Conservation (phyloP, 345 rosid species). For the Hibiscus trionum region DNA sequence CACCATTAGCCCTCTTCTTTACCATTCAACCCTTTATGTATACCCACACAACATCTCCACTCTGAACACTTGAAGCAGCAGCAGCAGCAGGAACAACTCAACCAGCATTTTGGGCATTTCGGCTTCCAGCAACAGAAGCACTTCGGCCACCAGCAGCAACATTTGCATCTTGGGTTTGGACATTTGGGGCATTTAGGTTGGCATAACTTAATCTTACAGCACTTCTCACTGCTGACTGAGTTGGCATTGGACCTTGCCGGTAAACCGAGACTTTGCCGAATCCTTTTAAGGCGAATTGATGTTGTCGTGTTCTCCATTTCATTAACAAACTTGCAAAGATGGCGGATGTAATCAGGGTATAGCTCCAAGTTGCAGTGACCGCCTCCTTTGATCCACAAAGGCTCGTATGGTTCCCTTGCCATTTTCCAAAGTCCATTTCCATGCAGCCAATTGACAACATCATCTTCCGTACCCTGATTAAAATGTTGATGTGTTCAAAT, state of each 20-base stretch:
- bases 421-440: slow-evolving; percentile 86
- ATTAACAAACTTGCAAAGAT: slow-evolving; percentile 65
- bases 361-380: slow-evolving; percentile 98
- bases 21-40: slow-evolving; percentile 13
- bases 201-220: slow-evolving; percentile 46
- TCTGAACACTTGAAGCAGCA: slow-evolving; percentile 20
- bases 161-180: slow-evolving; percentile 41
- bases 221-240: slow-evolving; percentile 13
- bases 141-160: slow-evolving; percentile 22
- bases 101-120: slow-evolving; percentile 22
- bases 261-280: slow-evolving; percentile 40
- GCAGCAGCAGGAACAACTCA: slow-evolving; percentile 11
- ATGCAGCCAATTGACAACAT: slow-evolving; percentile 93
- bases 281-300: slow-evolving; percentile 60
- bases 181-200: slow-evolving; percentile 40
- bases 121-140: slow-evolving; percentile 27
- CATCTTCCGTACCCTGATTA: slow-evolving; percentile 89
- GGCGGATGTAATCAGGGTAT: slow-evolving; percentile 84
- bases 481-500: neutral
- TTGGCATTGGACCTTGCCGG: slow-evolving; percentile 29
- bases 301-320: slow-evolving; percentile 89
- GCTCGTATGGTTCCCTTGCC: slow-evolving; percentile 86
- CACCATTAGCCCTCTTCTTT: slow-evolving; percentile 28
- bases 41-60: slow-evolving; percentile 38
- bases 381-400: slow-evolving; percentile 99